Evolutionary conservation across 192 early-diverging fungal species (phyloP), one percentile per base, ranked within the genome.

Genomic region (Geranomyces michiganensis): DNA sequence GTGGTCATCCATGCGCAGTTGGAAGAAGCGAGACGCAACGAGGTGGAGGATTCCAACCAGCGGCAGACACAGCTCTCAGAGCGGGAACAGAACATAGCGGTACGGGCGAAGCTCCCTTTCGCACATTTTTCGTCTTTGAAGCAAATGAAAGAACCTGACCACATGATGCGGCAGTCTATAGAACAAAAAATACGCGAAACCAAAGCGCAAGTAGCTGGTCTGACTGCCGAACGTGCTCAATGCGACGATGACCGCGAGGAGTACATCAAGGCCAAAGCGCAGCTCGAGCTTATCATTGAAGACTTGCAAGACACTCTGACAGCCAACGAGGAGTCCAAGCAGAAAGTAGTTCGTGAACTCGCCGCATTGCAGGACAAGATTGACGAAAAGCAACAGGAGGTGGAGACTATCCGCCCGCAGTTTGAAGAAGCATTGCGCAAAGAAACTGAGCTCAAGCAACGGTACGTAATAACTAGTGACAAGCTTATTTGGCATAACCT

Each of bases 251-350:
- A 93, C 66, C 77, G 84, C 56, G 86, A 93, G 70, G 87, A 91
- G 29, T 76, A 89, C 64, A 92, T 91, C 74, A 92, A 92, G 61
- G 78, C 81, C 9, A 85, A 91, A 56, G 91, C 93, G 7, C 89
- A 94, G 65, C 78, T 91, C 22, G 91, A 96, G 75, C 80, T 93
- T 24, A 74, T 84, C 5, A 87, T 96, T 55, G 88, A 91, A 62
- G 93, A 96, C 76, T 75, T 94, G 55, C 92, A 96, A 71, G 89
- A 92, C 36, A 77, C 68, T 65, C 29, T 32, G 33, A 65, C 22
- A 12, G 21, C 24, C 0, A 62, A 60, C 43, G 21, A 8, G 46
- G 44, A 36, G 22, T 14, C 65, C 9, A 67, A 49, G 29, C 13
- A 60, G 5, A 33, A 71, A 31, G 8, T 76, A 8, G 12, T 55